Evolutionary conservation across 140 eudicot genomes (phyloP), one percentile per base, ranked within the genome.

Genomic region (Erigeron philadelphicus): DNA sequence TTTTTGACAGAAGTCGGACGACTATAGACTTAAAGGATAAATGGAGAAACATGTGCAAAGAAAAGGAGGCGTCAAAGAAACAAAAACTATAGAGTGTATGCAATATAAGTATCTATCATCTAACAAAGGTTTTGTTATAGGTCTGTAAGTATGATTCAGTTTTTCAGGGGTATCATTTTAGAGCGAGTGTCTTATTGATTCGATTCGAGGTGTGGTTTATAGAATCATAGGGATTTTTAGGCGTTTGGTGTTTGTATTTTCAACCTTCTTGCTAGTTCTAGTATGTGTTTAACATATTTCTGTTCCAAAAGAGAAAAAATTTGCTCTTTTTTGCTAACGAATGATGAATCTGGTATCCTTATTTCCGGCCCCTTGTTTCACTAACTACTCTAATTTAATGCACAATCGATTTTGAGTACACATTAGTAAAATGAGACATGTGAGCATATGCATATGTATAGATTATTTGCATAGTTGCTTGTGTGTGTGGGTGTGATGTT

Each of bases 41-140:
- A 74, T 79, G 83, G 83, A 73, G 83, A 75, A 79, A 79, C 72
- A 44, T 79, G 16, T 67, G 79, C 61, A 78, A 73, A 73, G 72
- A 65, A 48, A 72, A 45, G 23, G 72, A 71, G 3, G 19, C 76
- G 35, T 12, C 46, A 2, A 77, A 71, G 61, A 64, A 75, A 66
- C 66, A 6, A 61, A 77, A 78, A 57, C 41, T 70, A 45, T 70
- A 76, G 44, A 41, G 23, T n/a, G 17, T 11, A 57, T 21, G 9
- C 8, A 25, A 25, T 21, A 61, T n/a, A 12, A 31, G 3, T 31
- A 31, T 31, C 5, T 31, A 31, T 54, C 35, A 54, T 54, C 25
- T 16, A 21, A 18, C 66, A 40, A 40, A 61, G 67, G 11, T 61
- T 61, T 59, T 35, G 15, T 12, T 61, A 38, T 61, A 35, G 19